Evolutionary conservation across 2,329 filamentous ascomycete species (phyloP).

Genomic region (Ceratocystis cacaofunesta): DNA sequence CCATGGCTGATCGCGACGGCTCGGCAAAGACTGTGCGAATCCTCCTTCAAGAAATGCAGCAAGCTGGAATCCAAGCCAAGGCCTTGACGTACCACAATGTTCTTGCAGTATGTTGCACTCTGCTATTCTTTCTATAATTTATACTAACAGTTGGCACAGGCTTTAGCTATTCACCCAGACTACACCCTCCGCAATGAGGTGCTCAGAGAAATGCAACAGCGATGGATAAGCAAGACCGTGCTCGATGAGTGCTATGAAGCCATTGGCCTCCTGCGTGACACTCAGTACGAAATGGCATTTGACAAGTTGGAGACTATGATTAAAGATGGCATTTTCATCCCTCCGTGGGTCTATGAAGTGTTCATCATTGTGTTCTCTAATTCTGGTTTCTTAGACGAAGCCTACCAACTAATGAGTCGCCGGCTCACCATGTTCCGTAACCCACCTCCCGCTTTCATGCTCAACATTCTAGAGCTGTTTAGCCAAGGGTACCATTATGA

Average conservation of each 20-base stretch:
- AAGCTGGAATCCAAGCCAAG: constrained; percentile 46
- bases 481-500: constrained; percentile 47
- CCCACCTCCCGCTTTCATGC: constrained; percentile 43
- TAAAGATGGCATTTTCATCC: constrained; percentile 37
- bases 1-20: constrained; percentile 53
- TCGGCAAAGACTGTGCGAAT: constrained; percentile 47
- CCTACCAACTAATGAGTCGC: constrained; percentile 39
- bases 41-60: constrained; percentile 60
- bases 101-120: constrained; percentile 38
- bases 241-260: constrained; percentile 46
- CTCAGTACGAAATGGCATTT: constrained; percentile 68
- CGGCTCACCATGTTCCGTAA: constrained; percentile 30
- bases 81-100: constrained; percentile 54
- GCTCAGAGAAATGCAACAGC: constrained; percentile 55
- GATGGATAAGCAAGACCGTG: constrained; percentile 45
- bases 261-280: constrained; percentile 63
- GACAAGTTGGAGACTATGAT: constrained; percentile 53
- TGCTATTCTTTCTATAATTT: background rate
- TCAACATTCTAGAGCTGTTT: constrained; percentile 61
- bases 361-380: constrained; percentile 61
- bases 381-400: constrained; percentile 60
- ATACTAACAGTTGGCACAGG: constrained; percentile 27
- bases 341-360: constrained; percentile 64
- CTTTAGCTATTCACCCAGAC: constrained; percentile 70
- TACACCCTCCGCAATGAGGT: constrained; percentile 60